A percentile compares a stretch with the other conserved stretches of the same genome.
phyloP scores from a whole-genome alignment of 2,329 filamentous ascomycete species.

The Verticillium klebahnii region DNA sequence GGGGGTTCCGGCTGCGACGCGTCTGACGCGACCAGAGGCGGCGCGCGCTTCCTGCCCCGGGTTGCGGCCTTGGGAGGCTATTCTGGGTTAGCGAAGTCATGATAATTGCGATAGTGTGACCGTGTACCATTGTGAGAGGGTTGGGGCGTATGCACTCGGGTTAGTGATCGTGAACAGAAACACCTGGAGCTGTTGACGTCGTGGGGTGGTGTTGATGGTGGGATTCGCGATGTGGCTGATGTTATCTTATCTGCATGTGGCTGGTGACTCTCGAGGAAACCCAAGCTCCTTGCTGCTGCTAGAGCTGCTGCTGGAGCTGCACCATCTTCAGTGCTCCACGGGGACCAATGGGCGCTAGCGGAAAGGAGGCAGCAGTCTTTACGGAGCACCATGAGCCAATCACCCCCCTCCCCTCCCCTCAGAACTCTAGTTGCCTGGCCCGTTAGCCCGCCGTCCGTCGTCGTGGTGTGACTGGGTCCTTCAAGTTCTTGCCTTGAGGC shows the following conservation, averaged over 20 bases:
- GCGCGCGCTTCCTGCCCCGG: not conserved
- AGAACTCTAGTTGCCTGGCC: not conserved
- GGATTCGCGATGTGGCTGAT: not conserved
- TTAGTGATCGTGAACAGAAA: not conserved
- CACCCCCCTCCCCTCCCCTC: not conserved
- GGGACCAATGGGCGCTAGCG: not conserved
- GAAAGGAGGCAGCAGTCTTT: not conserved
- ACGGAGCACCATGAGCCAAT: not conserved
- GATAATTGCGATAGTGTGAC: no score
- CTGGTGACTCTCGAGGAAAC: not conserved
- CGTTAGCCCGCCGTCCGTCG: not conserved
- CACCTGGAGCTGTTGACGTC: not conserved
- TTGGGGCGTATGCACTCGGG: not conserved
- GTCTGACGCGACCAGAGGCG: not conserved
- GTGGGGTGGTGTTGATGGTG: not conserved
- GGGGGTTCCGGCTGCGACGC: not conserved
- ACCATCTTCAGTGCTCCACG: no score
- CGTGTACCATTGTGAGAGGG: constrained; percentile 5
- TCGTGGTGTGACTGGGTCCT: not conserved
- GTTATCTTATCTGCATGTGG: constrained; percentile 1
- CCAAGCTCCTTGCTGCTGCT: no score
- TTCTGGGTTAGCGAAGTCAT: not conserved
- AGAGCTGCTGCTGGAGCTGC: no score
- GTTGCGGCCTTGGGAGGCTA: constrained; percentile 7
- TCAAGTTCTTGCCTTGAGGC: not conserved